phyloP scores from a whole-genome alignment of 1,139 yeast genomes.

The Taphrina confusa region DNA sequence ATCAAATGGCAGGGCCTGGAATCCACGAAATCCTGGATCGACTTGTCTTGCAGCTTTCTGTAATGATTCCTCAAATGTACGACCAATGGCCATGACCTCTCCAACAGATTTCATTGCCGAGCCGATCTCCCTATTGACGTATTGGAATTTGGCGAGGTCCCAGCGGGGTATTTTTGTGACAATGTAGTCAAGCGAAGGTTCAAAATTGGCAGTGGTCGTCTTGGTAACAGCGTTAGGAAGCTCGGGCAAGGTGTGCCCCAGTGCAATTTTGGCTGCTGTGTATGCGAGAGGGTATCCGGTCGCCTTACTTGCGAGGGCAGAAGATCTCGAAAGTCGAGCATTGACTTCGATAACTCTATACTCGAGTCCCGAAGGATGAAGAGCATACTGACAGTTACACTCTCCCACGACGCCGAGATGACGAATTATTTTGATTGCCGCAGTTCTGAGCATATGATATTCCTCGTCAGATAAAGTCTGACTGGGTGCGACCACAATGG shows the following conservation, averaged over 20 bases:
- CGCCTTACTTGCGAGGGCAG: slow-evolving; percentile 97
- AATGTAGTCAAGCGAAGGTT: slow-evolving; percentile 93
- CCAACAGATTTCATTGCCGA: slow-evolving; percentile 99
- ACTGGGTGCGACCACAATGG: slow-evolving; percentile 97
- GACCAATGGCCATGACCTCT: slow-evolving; percentile 98
- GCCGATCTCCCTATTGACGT: slow-evolving; percentile 88
- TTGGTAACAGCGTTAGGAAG: slow-evolving; percentile 95
- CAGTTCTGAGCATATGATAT: slow-evolving; percentile 94
- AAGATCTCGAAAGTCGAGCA: slow-evolving; percentile 94
- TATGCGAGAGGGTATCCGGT: slow-evolving; percentile 98
- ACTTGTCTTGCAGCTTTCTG: slow-evolving; percentile 98
- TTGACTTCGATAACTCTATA: slow-evolving; percentile 96
- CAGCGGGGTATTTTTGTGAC: slow-evolving; percentile 98
- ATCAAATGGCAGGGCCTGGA: slow-evolving; percentile 85
- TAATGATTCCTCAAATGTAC: slow-evolving; percentile 95
- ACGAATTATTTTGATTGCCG: slow-evolving; percentile 95
- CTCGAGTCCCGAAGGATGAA: slow-evolving; percentile 92
- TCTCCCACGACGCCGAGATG: slow-evolving; percentile 99
- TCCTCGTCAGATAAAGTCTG: slow-evolving; percentile 96
- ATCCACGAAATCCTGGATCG: slow-evolving; percentile 86
- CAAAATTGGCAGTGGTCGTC: slow-evolving; percentile 93
- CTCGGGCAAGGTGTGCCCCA: slow-evolving; percentile 92
- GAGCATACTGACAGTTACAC: slow-evolving; percentile 96
- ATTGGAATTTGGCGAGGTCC: slow-evolving; percentile 95
- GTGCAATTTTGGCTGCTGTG: slow-evolving; percentile 95